These are phyloP conservation scores for Xylaria hypoxylon DNA, from an alignment of 2,329 filamentous ascomycete genomes.

Conservation along the genomic window DNA sequence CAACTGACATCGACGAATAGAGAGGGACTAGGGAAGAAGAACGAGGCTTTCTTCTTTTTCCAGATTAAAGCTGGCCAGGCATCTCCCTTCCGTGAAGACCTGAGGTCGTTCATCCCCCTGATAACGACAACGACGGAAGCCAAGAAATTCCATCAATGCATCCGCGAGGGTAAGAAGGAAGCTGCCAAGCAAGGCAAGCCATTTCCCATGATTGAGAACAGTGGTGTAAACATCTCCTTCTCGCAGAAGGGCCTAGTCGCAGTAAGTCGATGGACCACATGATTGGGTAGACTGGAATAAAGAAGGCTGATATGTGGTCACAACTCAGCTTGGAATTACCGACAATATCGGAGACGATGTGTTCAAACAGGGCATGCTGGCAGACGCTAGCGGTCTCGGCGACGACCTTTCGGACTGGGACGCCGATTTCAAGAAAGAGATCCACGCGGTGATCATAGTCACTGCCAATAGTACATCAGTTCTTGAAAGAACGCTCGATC, in stretches of 20 bases:
- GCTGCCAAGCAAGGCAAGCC: conserved; percentile 26
- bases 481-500: conserved; percentile 46
- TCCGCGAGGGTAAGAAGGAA: conserved; percentile 30
- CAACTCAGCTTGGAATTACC: conserved; percentile 44
- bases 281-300: background rate
- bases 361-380: conserved; percentile 53
- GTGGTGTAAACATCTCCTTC: conserved; percentile 45
- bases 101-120: conserved; percentile 33
- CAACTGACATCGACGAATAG: conserved; percentile 22
- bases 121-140: conserved; percentile 34
- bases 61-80: conserved; percentile 27
- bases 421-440: conserved; percentile 49
- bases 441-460: conserved; percentile 54
- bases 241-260: conserved; percentile 43
- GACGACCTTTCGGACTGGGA: conserved; percentile 49
- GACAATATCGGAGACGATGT: conserved; percentile 49
- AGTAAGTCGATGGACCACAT: conserved; percentile 29
- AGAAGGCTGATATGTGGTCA: conserved; percentile 19
- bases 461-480: conserved; percentile 49
- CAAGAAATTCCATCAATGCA: conserved; percentile 34
- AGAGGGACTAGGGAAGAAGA: conserved; percentile 39
- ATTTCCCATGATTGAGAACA: conserved; percentile 32
- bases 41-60: conserved; percentile 37
- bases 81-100: conserved; percentile 25
- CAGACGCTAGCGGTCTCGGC: conserved; percentile 47